A percentile compares a stretch with the other conserved stretches of the same genome.
phyloP scores from a whole-genome alignment of 163 green algal species.

The Prototheca cutis region DNA sequence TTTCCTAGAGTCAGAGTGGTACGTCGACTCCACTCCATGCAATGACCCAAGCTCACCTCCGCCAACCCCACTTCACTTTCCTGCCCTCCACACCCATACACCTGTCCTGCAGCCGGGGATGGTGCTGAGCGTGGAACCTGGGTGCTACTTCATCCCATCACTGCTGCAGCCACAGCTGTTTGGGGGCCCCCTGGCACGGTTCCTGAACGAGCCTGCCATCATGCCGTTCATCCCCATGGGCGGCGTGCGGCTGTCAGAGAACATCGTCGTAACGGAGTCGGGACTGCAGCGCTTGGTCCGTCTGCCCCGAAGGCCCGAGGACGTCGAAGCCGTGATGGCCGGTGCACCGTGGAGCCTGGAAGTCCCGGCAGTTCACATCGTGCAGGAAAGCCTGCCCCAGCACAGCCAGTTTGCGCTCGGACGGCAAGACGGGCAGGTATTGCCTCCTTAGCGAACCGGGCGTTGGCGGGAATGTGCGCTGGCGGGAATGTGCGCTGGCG shows the following conservation, averaged over 20 bases:
- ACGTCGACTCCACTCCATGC: too few relatives aligned
- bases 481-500: too few relatives aligned
- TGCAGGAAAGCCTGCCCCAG: too few relatives aligned
- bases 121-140: conserved; percentile 88
- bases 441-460: too few relatives aligned
- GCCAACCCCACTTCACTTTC: too few relatives aligned
- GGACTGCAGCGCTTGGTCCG: conserved; percentile 57
- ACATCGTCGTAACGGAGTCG: conserved; percentile 65
- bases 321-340: conserved; percentile 86
- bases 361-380: too few relatives aligned
- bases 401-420: too few relatives aligned
- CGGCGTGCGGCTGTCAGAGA: conserved; percentile 70
- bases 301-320: conserved; percentile 58
- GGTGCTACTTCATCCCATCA: conserved; percentile 77
- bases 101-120: conserved; percentile 58
- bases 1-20: too few relatives aligned
- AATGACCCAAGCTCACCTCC: too few relatives aligned
- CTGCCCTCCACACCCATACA: too few relatives aligned
- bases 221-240: conserved; percentile 27
- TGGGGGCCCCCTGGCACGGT: conserved; percentile 28
- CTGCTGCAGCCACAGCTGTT: conserved; percentile 43
- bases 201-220: conserved; percentile 21
- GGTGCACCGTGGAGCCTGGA: conserved; percentile 36
- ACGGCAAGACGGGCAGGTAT: too few relatives aligned
- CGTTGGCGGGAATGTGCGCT: too few relatives aligned